Base-by-base conservation (phyloP, 1,139 yeast species). In the Debaryomycetaceae sp. region DNA sequence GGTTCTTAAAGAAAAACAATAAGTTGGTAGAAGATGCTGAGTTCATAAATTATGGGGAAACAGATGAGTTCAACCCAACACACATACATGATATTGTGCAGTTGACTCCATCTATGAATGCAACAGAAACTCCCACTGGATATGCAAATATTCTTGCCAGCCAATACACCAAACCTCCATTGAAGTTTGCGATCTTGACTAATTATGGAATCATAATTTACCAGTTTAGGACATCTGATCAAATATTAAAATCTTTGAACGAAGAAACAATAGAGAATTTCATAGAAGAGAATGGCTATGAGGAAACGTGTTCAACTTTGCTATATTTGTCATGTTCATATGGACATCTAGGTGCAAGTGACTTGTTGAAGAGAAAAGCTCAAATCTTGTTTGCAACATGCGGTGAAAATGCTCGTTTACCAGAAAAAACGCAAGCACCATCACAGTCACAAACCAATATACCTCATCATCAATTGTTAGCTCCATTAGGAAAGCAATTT, bases 221-320 rank as follows among this genome's bases (percentile, higher is more conserved):
- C 56, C 82, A 83, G 47, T 82, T 83, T 51, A 78, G 88, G 56
- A 83, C 89, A 3, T 91, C 96, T 1, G 91, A 84, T 56, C 78
- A 84, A 56, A 75, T 87, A 3, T 75, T 91, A 49, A 83, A 81
- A 54, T 75, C 83, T 6, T 70, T 87, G 37, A 74, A 80, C 30
- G 87, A 83, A 41, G 87, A 81, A 43, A 63, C 69, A 3, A 61
- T 73, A 26, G 76, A 71, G 44, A 69, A 68, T 47, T 73, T 70
- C 49, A 69, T 73, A 36, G 77, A 71, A 44, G 77, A 71, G 43
- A 71, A 72, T 47, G 78, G 78, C 0, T 71, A 59, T 41, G 78
- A 73, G 50, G 98, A 92, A 61, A 81, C 95, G 2, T 91, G 97
- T 55, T 84, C 95, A 0, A 83, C 92, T 6, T 86, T 96, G 13